Evolutionary conservation across 164 flowering plant species (phyloP).

Genomic region (Nelumbo lutea): DNA sequence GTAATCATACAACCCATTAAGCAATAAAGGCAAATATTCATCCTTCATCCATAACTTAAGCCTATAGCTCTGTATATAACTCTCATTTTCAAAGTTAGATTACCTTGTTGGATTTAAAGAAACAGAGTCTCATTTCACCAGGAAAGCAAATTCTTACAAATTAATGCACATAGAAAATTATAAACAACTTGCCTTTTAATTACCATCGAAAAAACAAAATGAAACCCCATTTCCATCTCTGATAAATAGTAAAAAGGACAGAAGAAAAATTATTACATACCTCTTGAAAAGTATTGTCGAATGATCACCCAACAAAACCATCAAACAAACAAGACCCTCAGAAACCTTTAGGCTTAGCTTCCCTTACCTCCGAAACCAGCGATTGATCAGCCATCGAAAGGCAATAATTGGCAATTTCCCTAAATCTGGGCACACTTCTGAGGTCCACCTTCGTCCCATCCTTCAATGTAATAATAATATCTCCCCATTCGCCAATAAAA

Average conservation of each 20-base stretch:
- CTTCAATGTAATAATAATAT: slow-evolving; percentile 69
- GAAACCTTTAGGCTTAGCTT: slow-evolving; percentile 52
- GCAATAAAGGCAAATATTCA: no score
- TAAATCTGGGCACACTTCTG: slow-evolving; percentile 88
- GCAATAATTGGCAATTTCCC: slow-evolving; percentile 87
- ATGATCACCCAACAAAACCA: background rate
- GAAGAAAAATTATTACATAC: slow-evolving; percentile 4
- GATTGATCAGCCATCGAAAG: slow-evolving; percentile 53
- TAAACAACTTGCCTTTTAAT: background rate
- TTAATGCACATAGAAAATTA: background rate
- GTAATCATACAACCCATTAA: no score
- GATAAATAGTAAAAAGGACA: background rate
- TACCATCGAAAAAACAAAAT: background rate
- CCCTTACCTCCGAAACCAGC: slow-evolving; percentile 26
- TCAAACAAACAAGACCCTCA: slow-evolving; percentile 11
- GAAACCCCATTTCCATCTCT: background rate
- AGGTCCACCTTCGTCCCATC: slow-evolving; percentile 86
- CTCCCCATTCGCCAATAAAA: slow-evolving; percentile 97
- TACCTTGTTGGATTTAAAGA: no score
- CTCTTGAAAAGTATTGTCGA: background rate
- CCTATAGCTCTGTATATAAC: no score
- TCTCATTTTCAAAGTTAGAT: no score
- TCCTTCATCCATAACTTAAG: no score
- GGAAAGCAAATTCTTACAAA: background rate
- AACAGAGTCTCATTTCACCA: background rate